Evolutionary conservation across 169 alveolate species (phyloP).

Genomic region (Cytauxzoon felis): DNA sequence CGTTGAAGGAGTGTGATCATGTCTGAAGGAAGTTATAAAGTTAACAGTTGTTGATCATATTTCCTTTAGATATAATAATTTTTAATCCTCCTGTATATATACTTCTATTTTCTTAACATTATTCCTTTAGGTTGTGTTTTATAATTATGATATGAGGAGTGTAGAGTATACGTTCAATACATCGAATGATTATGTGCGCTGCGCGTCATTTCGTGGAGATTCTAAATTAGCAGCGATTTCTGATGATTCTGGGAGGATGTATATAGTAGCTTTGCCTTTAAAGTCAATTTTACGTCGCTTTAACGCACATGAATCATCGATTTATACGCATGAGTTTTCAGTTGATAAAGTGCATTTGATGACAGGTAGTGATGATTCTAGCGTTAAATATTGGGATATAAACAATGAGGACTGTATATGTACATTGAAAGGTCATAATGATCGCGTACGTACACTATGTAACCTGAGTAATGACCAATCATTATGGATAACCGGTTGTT

Average conservation of each 20-base stretch:
- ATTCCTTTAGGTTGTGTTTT: slow-evolving; percentile 20
- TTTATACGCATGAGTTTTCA: slow-evolving; percentile 34
- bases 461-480: slow-evolving; percentile 6
- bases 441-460: slow-evolving; percentile 30
- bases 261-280: slow-evolving; percentile 39
- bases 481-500: slow-evolving; percentile 56
- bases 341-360: slow-evolving; percentile 13
- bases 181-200: slow-evolving; percentile 44
- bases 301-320: slow-evolving; percentile 48
- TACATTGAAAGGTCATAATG: slow-evolving; percentile 34
- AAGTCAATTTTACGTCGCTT: slow-evolving; percentile 34
- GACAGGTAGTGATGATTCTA: slow-evolving; percentile 58
- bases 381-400: slow-evolving; percentile 55
- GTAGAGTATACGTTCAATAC: slow-evolving; percentile 14
- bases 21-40: no score
- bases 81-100: not conserved
- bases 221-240: slow-evolving; percentile 53
- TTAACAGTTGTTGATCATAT: not conserved
- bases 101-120: not conserved
- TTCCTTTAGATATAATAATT: not conserved
- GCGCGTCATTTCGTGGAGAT: slow-evolving; percentile 38
- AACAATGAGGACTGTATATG: slow-evolving; percentile 8
- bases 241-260: slow-evolving; percentile 54
- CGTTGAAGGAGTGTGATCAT: no score
- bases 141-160: slow-evolving; percentile 16